Conservation (phyloP, 2,329 filamentous ascomycete species). For the Alternaria sp. region DNA sequence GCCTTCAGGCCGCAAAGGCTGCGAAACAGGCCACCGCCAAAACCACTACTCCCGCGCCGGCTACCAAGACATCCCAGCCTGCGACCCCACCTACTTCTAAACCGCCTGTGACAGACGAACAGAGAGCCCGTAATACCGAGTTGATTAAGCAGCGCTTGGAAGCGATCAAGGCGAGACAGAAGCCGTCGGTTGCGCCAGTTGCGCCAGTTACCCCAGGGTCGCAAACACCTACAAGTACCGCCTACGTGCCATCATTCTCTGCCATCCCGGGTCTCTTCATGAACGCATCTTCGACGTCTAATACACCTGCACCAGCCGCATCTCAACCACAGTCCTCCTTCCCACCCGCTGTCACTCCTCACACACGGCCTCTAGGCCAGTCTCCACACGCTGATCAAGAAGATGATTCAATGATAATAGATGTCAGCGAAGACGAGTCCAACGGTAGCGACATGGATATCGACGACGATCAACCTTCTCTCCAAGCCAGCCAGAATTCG, state of each 20-base stretch:
- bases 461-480: slow-evolving; percentile 60
- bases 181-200: slow-evolving; percentile 13
- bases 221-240: slow-evolving; percentile 12
- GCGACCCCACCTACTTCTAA: slow-evolving; percentile 20
- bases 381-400: slow-evolving; percentile 61
- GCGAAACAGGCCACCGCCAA: slow-evolving; percentile 52
- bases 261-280: slow-evolving; percentile 64
- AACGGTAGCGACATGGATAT: slow-evolving; percentile 72
- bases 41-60: slow-evolving; percentile 14
- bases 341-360: slow-evolving; percentile 34
- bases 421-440: slow-evolving; percentile 79
- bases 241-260: slow-evolving; percentile 35
- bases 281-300: slow-evolving; percentile 37
- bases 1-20: slow-evolving; percentile 76
- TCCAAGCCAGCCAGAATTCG: slow-evolving; percentile 15
- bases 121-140: slow-evolving; percentile 73
- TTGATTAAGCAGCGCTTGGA: slow-evolving; percentile 81
- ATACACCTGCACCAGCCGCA: slow-evolving; percentile 13
- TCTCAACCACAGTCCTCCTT: slow-evolving; percentile 57
- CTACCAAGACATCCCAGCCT: slow-evolving; percentile 23
- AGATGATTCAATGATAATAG: slow-evolving; percentile 76
- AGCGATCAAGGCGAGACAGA: slow-evolving; percentile 54
- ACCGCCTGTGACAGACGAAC: slow-evolving; percentile 43
- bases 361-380: slow-evolving; percentile 71
- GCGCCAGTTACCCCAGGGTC: slow-evolving; percentile 9